Evolutionary conservation across 192 early-diverging fungal species (phyloP).

Genomic region (Backusella parvicylindrica): DNA sequence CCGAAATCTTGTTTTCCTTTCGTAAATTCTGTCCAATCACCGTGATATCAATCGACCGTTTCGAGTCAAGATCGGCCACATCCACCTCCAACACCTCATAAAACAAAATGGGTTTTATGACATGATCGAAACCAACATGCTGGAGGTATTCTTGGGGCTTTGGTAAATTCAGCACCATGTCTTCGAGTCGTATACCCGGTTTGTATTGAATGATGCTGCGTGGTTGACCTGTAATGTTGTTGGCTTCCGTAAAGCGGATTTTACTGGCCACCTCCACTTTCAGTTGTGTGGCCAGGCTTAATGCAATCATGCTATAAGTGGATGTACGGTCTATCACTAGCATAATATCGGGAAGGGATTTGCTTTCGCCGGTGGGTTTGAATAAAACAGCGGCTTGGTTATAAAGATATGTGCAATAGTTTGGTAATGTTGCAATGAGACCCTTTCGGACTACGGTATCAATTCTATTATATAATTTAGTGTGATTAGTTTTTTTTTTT

Average conservation of each 20-base stretch:
- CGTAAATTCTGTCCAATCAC: slow-evolving; percentile 64
- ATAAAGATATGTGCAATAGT: not conserved
- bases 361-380: slow-evolving; percentile 22
- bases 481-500: not conserved
- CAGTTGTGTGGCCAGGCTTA: slow-evolving; percentile 59
- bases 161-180: slow-evolving; percentile 31
- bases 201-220: slow-evolving; percentile 17
- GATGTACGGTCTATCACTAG: slow-evolving; percentile 56
- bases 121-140: slow-evolving; percentile 1
- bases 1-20: slow-evolving; percentile 50
- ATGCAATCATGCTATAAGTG: slow-evolving; percentile 61
- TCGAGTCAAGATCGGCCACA: slow-evolving; percentile 78
- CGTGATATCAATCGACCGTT: slow-evolving; percentile 64
- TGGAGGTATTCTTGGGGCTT: slow-evolving; percentile 13
- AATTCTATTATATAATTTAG: slow-evolving; percentile 28
- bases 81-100: slow-evolving; percentile 88
- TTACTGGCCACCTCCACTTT: slow-evolving; percentile 56
- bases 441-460: not conserved
- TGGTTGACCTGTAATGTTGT: slow-evolving; percentile 17
- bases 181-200: slow-evolving; percentile 12
- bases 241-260: slow-evolving; percentile 64
- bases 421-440: not conserved
- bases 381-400: not conserved
- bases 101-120: slow-evolving; percentile 45
- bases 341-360: not conserved